phyloP scores from a whole-genome alignment of 2,329 filamentous ascomycete species.

The Phaeosphaeriaceae sp. region DNA sequence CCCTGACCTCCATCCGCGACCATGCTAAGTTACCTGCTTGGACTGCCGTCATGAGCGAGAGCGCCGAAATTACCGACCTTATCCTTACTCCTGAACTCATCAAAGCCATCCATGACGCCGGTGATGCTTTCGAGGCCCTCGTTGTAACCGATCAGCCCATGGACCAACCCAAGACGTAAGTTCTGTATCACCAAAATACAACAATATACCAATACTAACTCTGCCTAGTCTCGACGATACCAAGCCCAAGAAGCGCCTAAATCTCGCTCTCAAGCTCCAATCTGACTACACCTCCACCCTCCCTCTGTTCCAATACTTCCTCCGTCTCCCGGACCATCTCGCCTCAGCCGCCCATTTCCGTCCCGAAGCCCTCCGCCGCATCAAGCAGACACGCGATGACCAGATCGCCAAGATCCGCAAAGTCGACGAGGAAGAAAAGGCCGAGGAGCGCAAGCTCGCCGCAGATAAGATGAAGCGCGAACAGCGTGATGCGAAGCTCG shows the following conservation, averaged over 20 bases:
- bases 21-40: conserved; percentile 86
- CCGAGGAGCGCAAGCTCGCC: conserved; percentile 62
- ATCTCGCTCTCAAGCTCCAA: conserved; percentile 74
- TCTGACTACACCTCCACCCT: conserved; percentile 65
- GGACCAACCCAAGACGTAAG: conserved; percentile 84
- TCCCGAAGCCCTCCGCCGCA: conserved; percentile 82
- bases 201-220: conserved; percentile 8
- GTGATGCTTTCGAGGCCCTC: conserved; percentile 78
- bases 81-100: conserved; percentile 88
- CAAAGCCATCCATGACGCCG: conserved; percentile 77
- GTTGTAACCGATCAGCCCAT: conserved; percentile 88
- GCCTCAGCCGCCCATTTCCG: conserved; percentile 83
- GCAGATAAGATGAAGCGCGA: conserved; percentile 75
- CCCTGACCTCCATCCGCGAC: conserved; percentile 92
- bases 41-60: conserved; percentile 96
- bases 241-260: conserved; percentile 82
- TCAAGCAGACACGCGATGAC: conserved; percentile 79
- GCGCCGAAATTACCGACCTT: conserved; percentile 87
- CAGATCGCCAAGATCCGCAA: conserved; percentile 81
- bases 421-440: conserved; percentile 73
- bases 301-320: conserved; percentile 79
- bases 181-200: conserved; percentile 29
- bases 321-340: conserved; percentile 84
- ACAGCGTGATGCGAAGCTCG: conserved; percentile 73
- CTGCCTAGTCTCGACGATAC: conserved; percentile 77